Conservation (phyloP, 164 flowering plant species). For the Nymphaea colorata region DNA sequence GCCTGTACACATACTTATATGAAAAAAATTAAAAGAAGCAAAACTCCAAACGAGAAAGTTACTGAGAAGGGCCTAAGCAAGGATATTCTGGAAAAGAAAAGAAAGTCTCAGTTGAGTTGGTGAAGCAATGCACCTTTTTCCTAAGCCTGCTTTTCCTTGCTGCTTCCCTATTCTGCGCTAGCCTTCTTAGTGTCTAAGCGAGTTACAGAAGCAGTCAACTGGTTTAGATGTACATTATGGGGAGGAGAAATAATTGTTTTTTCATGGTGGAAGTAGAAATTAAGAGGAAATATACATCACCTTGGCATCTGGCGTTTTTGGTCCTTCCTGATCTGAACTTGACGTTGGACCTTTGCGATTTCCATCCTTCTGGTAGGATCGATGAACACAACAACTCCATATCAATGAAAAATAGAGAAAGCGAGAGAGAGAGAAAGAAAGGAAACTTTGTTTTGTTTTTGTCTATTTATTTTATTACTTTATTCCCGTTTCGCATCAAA, state of each 20-base stretch:
- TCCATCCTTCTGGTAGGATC: slow-evolving; percentile 49
- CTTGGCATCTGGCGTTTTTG: slow-evolving; percentile 92
- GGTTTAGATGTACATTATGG: not conserved
- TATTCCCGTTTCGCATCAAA: not conserved
- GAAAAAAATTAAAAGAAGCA: not conserved
- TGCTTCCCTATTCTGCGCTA: slow-evolving; percentile 99
- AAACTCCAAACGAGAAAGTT: not conserved
- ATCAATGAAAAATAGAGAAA: not conserved
- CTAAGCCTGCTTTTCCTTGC: slow-evolving; percentile 99
- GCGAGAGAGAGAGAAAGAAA: too few species aligned
- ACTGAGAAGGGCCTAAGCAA: not conserved
- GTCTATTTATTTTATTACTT: too few species aligned
- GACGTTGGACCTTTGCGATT: slow-evolving; percentile 61
- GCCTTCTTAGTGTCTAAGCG: slow-evolving; percentile 84
- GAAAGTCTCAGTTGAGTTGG: not conserved
- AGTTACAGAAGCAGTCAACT: not conserved
- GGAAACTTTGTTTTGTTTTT: too few species aligned
- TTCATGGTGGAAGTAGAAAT: not conserved
- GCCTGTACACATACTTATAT: slow-evolving; percentile 41
- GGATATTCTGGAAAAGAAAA: not conserved
- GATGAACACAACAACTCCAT: not conserved
- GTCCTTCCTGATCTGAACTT: slow-evolving; percentile 79
- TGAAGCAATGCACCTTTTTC: slow-evolving; percentile 49
- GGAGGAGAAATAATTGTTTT: not conserved
- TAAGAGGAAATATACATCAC: slow-evolving; percentile 14